Base-by-base conservation (phyloP, 2,329 filamentous ascomycete species). In the Aspergillus latus region DNA sequence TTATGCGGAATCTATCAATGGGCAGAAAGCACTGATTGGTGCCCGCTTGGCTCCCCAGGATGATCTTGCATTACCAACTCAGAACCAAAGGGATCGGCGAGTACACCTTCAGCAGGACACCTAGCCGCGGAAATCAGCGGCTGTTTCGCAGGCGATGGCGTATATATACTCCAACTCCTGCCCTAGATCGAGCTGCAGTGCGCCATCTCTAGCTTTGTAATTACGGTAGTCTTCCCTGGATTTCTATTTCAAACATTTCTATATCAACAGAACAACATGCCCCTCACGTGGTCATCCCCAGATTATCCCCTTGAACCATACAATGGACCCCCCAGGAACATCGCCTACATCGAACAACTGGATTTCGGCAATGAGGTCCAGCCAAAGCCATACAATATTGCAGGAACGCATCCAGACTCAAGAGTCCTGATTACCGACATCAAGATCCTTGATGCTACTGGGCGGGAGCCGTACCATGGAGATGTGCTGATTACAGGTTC, bases 391-490 rank as follows among this genome's bases (percentile, higher is more conserved):
- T 73, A 75, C 54, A 56, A 68, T 21, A 73, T 76, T 30, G 49
- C 57, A 16, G 73, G 72, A 21, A 75, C 72, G 1, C 61, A 66
- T 55, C 61, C 66, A 6, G 56, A 69, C 16, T 73, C 70, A 39
- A 46, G 16, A 54, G 65, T 76, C 5, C 55, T 76, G 10, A 72
- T 77, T 34, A 60, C 65, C 2, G 71, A 77, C 60, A 74, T 77
- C 13, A 69, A 68, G 15, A 76, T 77, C 47, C 44, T 78, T 2
- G 76, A 78, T 34, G 71, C 70, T 0, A 76, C 74, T 4, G 73
- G 75, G 4, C 53, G 54, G 15, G 67, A 71, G 8, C 70, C 73
- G 0, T 77, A 75, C 54, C 62, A 43, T 2, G 75, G 75, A 4
- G 74, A 76, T 63, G 74, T 78, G 0, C 66, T 71, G 21, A 72